Evolutionary conservation across 768 basidiomycete species (phyloP).

Genomic region (Tylopilus vinaceipallidus): DNA sequence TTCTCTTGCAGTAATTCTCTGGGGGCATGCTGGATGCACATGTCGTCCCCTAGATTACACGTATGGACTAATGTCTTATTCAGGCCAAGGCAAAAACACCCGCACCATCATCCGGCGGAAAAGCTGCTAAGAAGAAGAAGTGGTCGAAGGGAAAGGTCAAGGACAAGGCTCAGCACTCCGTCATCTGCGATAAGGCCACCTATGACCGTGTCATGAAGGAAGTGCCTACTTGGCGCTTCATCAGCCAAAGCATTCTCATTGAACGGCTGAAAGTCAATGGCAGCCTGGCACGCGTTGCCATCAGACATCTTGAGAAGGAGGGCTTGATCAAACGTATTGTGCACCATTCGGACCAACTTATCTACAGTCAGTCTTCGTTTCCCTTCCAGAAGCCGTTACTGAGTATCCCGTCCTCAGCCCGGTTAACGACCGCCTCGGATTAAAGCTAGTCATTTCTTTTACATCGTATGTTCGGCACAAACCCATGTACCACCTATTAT

Average conservation of each 20-base stretch:
- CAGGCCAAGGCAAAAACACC: slow-evolving; percentile 81
- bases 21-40: slow-evolving; percentile 24
- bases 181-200: slow-evolving; percentile 89
- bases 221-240: slow-evolving; percentile 98
- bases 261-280: slow-evolving; percentile 98
- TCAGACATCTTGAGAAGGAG: slow-evolving; percentile 90
- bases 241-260: slow-evolving; percentile 96
- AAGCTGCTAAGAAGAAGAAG: slow-evolving; percentile 99
- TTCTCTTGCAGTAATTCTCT: not conserved
- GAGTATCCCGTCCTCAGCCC: slow-evolving; percentile 31
- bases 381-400: not conserved
- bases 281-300: slow-evolving; percentile 86
- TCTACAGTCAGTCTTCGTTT: slow-evolving; percentile 77
- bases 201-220: slow-evolving; percentile 97
- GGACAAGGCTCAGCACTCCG: slow-evolving; percentile 98
- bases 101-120: slow-evolving; percentile 66
- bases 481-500: slow-evolving; percentile 36
- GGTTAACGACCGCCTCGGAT: slow-evolving; percentile 42
- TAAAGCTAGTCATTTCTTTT: slow-evolving; percentile 26
- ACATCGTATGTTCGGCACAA: slow-evolving; percentile 26
- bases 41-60: slow-evolving; percentile 17
- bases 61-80: slow-evolving; percentile 18
- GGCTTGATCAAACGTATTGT: slow-evolving; percentile 94
- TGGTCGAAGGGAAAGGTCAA: slow-evolving; percentile 99
- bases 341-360: slow-evolving; percentile 90